phyloP scores from a whole-genome alignment of 768 basidiomycete species.

The Tricholoma saponaceum region DNA sequence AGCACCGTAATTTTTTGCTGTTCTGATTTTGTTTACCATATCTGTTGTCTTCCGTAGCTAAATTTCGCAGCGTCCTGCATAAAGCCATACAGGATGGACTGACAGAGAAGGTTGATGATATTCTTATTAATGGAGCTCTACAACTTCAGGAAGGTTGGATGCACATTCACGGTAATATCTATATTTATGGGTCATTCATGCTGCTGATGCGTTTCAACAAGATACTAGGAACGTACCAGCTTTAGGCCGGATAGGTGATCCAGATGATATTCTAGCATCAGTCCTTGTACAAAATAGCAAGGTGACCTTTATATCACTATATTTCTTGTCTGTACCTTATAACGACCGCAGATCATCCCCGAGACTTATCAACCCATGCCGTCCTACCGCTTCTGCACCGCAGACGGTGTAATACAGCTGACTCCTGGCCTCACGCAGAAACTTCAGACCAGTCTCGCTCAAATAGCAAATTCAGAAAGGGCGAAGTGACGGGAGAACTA shows the following conservation, averaged over 20 bases:
- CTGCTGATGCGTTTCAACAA: conserved; percentile 21
- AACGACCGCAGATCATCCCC: conserved; percentile 44
- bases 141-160: conserved; percentile 80
- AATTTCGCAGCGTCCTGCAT: conserved; percentile 59
- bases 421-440: conserved; percentile 60
- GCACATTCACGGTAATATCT: conserved; percentile 62
- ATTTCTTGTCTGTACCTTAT: background rate
- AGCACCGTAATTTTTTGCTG: conserved; percentile 19
- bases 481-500: background rate
- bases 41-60: conserved; percentile 32
- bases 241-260: conserved; percentile 71
- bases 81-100: conserved; percentile 52
- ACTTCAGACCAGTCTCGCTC: conserved; percentile 37
- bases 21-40: background rate
- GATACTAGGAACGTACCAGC: conserved; percentile 75
- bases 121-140: conserved; percentile 59
- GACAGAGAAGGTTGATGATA: conserved; percentile 54
- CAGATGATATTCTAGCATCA: conserved; percentile 79
- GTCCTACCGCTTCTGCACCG: conserved; percentile 74
- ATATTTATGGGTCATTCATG: background rate
- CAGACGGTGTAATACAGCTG: conserved; percentile 65
- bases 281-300: conserved; percentile 70
- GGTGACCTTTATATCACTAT: conserved; percentile 24
- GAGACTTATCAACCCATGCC: conserved; percentile 85
- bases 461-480: conserved; percentile 27